Evolutionary conservation across 169 alveolate genomes (phyloP).

Genomic region (Eimeria sp.): DNA sequence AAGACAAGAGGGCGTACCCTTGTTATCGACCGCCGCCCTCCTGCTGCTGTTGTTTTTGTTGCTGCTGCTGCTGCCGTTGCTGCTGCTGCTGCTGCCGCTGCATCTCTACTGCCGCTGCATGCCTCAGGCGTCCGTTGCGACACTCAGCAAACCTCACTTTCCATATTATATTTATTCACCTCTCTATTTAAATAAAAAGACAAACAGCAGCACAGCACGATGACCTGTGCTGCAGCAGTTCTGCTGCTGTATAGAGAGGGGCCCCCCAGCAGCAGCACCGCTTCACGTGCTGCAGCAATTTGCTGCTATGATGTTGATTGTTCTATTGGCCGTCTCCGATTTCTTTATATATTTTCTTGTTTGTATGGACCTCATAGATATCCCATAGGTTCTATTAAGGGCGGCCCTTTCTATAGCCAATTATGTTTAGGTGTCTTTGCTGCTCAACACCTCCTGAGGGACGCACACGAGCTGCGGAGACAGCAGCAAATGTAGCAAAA

Average conservation of each 20-base stretch:
- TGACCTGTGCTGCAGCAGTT: too few species aligned
- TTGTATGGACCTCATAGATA: too few species aligned
- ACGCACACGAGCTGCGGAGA: too few species aligned
- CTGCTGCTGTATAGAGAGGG: not conserved
- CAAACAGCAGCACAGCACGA: not conserved
- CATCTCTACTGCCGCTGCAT: not conserved
- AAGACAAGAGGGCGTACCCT: not conserved
- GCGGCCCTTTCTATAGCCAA: too few species aligned
- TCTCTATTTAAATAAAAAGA: not conserved
- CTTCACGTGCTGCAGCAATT: not conserved
- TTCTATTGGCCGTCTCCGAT: not conserved
- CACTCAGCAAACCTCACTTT: not conserved
- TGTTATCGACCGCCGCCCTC: not conserved
- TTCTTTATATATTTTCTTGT: not conserved
- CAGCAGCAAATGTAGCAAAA: too few species aligned
- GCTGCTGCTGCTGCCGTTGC: conserved; percentile 44
- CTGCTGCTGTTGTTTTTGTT: not conserved
- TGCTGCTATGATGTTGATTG: not conserved
- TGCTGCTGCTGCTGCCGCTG: conserved; percentile 40
- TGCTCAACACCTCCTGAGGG: too few species aligned
- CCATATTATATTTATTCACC: not conserved
- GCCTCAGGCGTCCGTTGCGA: not conserved
- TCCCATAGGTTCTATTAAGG: too few species aligned
- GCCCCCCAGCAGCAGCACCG: not conserved
- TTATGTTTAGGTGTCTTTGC: too few species aligned